These are phyloP conservation scores for Lipomyces spencermartinsiae DNA, from an alignment of 805 yeast genomes.

Conservation along the genomic window DNA sequence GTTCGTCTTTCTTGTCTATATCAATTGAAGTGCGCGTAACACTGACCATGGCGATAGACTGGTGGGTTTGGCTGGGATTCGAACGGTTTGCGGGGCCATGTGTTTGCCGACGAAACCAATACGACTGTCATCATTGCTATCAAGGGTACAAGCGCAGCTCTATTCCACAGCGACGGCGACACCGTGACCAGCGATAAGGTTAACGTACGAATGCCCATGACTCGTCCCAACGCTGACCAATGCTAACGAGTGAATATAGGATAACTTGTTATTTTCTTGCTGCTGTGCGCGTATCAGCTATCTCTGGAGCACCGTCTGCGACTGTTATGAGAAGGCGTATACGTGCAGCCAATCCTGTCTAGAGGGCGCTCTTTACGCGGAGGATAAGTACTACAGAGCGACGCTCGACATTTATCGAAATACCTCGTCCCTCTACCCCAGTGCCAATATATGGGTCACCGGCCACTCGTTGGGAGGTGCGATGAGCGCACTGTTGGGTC, in stretches of 20 bases:
- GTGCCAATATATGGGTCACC: conserved; percentile 82
- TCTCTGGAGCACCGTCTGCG: conserved; percentile 95
- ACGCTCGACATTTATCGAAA: conserved; percentile 77
- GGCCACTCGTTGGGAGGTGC: conserved; percentile 98
- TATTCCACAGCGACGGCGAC: conserved; percentile 58
- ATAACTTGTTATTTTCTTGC: conserved; percentile 88
- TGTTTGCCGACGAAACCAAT: conserved; percentile 69
- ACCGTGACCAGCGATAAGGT: conserved; percentile 81
- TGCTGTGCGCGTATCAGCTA: conserved; percentile 95
- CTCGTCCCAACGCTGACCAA: neutral
- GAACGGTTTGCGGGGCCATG: conserved; percentile 88
- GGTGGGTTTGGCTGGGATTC: conserved; percentile 85
- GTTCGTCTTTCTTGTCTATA: conserved; percentile 4
- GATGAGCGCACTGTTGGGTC: conserved; percentile 76
- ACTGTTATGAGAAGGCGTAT: conserved; percentile 81
- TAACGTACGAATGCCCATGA: conserved; percentile 50
- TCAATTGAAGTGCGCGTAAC: neutral
- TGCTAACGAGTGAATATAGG: conserved; percentile 46
- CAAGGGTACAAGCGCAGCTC: conserved; percentile 88
- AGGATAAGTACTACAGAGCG: conserved; percentile 85
- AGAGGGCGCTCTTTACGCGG: conserved; percentile 74
- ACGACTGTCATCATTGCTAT: conserved; percentile 74
- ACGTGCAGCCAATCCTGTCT: conserved; percentile 90
- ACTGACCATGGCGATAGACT: conserved; percentile 38
- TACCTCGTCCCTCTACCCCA: conserved; percentile 71